These are phyloP conservation scores for Coelastrella sp. DNA, from an alignment of 139 green algal species.

Conservation along the genomic window DNA sequence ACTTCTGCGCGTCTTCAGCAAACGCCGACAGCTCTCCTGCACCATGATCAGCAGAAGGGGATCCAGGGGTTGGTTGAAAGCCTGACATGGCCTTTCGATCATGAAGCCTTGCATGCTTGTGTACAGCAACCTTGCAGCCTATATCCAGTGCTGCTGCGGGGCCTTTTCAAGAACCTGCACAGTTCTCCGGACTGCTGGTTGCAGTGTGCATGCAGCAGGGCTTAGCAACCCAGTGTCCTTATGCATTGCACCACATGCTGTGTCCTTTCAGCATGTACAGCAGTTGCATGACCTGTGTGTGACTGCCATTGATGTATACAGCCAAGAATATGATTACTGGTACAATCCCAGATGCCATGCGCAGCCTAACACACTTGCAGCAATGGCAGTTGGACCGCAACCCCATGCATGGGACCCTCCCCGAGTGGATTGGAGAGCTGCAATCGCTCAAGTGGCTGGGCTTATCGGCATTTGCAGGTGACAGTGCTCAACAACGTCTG, in stretches of 20 bases:
- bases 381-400: constrained; percentile 27
- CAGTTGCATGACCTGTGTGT: background rate
- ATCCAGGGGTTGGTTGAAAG: no score
- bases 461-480: constrained; percentile 7
- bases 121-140: no score
- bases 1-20: no score
- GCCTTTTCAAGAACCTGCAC: no score
- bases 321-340: constrained; percentile 58
- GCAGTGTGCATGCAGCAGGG: no score
- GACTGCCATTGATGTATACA: background rate
- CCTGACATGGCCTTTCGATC: no score
- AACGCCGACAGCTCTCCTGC: no score
- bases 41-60: no score
- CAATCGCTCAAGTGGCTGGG: background rate
- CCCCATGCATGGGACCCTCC: constrained; percentile 47
- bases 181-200: no score
- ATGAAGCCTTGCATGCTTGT: no score
- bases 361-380: constrained; percentile 33
- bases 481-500: no score
- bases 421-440: constrained; percentile 2
- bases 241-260: background rate
- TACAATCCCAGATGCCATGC: constrained; percentile 7
- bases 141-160: no score
- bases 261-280: background rate
- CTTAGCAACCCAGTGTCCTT: background rate